These are phyloP conservation scores for Cutaneotrichosporon dermatis DNA, from an alignment of 1,284 basidiomycete genomes.

Conservation along the genomic window DNA sequence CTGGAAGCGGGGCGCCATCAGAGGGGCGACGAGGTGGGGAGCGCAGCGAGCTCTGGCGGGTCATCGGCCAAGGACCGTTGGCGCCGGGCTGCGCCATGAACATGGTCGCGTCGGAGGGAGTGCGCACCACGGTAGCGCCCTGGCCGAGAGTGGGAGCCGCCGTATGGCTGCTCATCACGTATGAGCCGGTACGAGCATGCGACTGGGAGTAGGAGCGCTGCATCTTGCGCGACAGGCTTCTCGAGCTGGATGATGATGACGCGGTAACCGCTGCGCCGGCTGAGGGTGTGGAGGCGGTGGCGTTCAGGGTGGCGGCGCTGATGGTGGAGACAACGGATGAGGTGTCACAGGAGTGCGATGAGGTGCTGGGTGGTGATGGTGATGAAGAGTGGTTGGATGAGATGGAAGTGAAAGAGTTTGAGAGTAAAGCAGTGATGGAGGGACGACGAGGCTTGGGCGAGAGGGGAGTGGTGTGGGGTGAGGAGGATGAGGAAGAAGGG, in stretches of 20 bases:
- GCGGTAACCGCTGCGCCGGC: too few relatives aligned
- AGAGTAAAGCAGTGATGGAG: conserved; percentile 1
- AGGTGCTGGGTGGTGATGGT: too few relatives aligned
- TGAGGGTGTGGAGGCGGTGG: neutral
- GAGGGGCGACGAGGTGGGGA: neutral
- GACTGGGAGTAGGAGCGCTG: conserved; percentile 17
- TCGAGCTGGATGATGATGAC: too few relatives aligned
- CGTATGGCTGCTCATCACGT: neutral
- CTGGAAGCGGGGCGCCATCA: neutral
- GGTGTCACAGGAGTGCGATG: neutral
- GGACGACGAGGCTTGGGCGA: neutral
- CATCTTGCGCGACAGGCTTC: conserved; percentile 1
- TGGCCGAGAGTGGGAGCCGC: conserved; percentile 7
- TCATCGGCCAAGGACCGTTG: neutral
- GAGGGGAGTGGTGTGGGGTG: too few relatives aligned
- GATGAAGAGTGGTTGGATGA: neutral
- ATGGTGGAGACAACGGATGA: neutral
- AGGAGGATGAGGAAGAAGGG: too few relatives aligned
- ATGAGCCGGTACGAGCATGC: conserved; percentile 1
- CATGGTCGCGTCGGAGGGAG: conserved; percentile 27
- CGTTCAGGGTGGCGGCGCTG: neutral
- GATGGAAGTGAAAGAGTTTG: neutral
- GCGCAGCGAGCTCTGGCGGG: conserved; percentile 12
- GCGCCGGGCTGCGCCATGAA: conserved; percentile 19
- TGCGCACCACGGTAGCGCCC: conserved; percentile 32